Evolutionary conservation across 257 asterid species (phyloP).

Genomic region (Scutellaria minor): DNA sequence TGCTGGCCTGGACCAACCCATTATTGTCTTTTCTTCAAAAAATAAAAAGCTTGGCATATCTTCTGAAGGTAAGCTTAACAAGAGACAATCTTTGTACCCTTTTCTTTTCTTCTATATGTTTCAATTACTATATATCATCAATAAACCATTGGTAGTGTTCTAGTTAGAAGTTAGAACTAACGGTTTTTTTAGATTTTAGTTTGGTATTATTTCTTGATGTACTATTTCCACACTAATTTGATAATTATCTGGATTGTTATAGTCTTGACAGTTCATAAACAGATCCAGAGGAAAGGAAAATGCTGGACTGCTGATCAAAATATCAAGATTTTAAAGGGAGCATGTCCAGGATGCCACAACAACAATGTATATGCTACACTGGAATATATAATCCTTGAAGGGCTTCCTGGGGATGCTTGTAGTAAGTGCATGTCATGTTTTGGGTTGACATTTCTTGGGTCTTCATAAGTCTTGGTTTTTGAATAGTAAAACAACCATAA

Average conservation of each 20-base stretch:
- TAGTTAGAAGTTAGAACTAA: not conserved
- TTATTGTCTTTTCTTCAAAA: conserved; percentile 43
- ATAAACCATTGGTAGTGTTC: not conserved
- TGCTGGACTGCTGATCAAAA: conserved; percentile 70
- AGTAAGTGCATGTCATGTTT: conserved; percentile 47
- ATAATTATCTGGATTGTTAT: conserved; percentile 27
- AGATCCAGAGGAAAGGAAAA: conserved; percentile 54
- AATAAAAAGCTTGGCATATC: conserved; percentile 53
- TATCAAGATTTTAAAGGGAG: conserved; percentile 72
- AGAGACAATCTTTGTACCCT: not conserved
- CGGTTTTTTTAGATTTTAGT: conserved; percentile 2
- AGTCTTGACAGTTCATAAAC: conserved; percentile 68
- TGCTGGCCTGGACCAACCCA: conserved; percentile 61
- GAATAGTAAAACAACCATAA: not conserved
- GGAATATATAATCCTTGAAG: conserved; percentile 69
- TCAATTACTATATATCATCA: not conserved
- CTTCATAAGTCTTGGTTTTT: not conserved
- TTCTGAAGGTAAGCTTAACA: conserved; percentile 54
- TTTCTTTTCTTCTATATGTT: not conserved
- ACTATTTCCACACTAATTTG: conserved; percentile 21
- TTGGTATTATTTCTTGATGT: not conserved
- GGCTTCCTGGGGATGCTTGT: conserved; percentile 63
- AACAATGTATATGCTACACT: conserved; percentile 59
- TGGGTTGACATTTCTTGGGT: conserved; percentile 2
- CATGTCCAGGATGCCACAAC: conserved; percentile 58